A percentile compares a stretch with the other conserved stretches of the same genome.
These are phyloP conservation scores for Zygoascus flipseniorum DNA, from an alignment of 805 yeast genomes.

Conservation along the genomic window DNA sequence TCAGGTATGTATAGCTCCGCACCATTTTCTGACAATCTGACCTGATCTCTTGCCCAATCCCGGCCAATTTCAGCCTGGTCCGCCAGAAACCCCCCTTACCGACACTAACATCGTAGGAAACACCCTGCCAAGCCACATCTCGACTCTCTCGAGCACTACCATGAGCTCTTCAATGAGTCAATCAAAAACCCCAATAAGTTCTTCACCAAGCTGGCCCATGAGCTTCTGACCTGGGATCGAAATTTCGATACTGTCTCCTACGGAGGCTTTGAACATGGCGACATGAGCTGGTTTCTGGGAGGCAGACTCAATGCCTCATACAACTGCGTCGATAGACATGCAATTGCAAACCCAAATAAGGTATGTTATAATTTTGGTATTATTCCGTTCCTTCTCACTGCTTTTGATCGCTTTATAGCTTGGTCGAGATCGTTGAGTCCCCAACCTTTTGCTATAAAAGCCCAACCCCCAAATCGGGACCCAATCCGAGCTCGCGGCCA, in stretches of 20 bases:
- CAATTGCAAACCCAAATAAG: conserved; percentile 77
- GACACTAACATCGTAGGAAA: conserved; percentile 5
- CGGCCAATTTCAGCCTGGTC: neutral
- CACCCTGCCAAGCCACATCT: conserved; percentile 54
- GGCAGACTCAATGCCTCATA: conserved; percentile 91
- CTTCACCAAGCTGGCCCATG: conserved; percentile 69
- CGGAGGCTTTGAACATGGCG: conserved; percentile 68
- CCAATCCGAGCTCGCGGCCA: too few species aligned
- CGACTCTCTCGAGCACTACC: conserved; percentile 57
- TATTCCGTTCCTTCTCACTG: neutral
- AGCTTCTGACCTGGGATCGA: conserved; percentile 69
- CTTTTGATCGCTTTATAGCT: neutral
- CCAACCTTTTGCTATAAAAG: neutral
- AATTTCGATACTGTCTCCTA: conserved; percentile 55
- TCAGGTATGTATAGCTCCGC: conserved; percentile 1
- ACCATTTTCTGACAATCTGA: neutral
- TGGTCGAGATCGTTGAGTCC: neutral
- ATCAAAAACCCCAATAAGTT: conserved; percentile 72
- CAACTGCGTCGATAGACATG: conserved; percentile 95
- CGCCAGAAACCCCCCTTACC: neutral
- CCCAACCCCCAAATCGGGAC: neutral
- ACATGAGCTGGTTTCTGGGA: conserved; percentile 86
- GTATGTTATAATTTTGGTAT: conserved; percentile 13
- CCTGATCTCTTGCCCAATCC: neutral
- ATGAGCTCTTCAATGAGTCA: conserved; percentile 60